Base-by-base conservation (phyloP, 345 rosid species). In the Arabis hirsuta region DNA sequence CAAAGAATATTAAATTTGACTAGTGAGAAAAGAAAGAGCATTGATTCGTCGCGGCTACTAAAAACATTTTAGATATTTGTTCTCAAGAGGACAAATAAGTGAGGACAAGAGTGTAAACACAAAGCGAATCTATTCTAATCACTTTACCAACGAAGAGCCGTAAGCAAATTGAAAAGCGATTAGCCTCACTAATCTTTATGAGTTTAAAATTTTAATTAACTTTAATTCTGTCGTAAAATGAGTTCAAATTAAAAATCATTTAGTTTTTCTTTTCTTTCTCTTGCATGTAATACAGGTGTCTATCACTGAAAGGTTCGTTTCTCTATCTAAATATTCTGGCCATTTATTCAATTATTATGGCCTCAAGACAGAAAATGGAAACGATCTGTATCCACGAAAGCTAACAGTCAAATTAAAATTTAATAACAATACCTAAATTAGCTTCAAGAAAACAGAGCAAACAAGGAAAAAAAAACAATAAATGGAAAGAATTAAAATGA, bases 221-320 rank as follows among this genome's bases (percentile, higher is more conserved):
- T 12, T 36, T 36, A 12, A 29, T 12, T 16, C 39, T 57, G 8
- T 66, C 38, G 24, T 42, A 16, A 57, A 22, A 29, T 3, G 55
- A 50, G 42, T 12, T 38, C 8, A 48, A 12, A n/a, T 51, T 58
- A 10, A 51, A 57, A 24, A 19, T 13, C 51, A 65, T 41, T 29
- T 48, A 16, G 1, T 0, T 1, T 0, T 8, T 26, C 1, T 0
- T 12, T 27, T 62, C 1, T 53, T 42, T 19, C 16, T 14, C 7
- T 38, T 27, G 79, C 69, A 75, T 75, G 64, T 14, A 32, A 52
- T 68, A 61, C 52, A 69, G 58, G 47, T 68, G 74, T 74, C 32
- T 32, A 22, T 60, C 55, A 22, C 24, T 22, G 1, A 22, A 22
- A 1, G 24, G 24, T 22, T 22, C 24, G 24, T 22, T 22, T 22